Conservation (phyloP, 352 stramenopile genomes). For the Aphanomyces stellatus region DNA sequence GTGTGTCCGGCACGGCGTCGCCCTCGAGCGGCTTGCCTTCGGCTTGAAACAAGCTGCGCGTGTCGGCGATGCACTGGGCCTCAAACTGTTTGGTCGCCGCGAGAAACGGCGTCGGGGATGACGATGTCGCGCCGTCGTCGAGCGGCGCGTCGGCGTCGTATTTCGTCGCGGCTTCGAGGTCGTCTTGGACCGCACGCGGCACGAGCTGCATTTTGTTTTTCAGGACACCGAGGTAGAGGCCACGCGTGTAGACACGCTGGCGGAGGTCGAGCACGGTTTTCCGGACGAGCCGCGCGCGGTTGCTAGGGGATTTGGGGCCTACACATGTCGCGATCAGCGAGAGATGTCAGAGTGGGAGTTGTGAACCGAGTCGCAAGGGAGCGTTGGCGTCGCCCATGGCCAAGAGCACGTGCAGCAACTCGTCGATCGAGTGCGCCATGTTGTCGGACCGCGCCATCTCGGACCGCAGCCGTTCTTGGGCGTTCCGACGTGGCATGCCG, state of each 20-base stretch:
- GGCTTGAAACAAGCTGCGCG: conserved; percentile 27
- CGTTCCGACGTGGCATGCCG: conserved; percentile 65
- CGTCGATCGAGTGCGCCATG: conserved; percentile 49
- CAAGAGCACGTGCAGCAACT: conserved; percentile 46
- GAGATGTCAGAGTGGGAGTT: background rate
- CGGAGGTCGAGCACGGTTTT: conserved; percentile 42
- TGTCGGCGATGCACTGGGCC: conserved; percentile 43
- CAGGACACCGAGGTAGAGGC: conserved; percentile 53
- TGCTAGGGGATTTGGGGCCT: background rate
- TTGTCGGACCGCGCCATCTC: conserved; percentile 75
- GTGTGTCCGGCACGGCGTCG: conserved; percentile 47
- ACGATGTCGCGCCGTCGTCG: conserved; percentile 31
- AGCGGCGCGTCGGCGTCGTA: conserved; percentile 27
- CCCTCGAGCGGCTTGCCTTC: conserved; percentile 59
- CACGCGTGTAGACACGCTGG: conserved; percentile 46
- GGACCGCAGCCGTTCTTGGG: conserved; percentile 76
- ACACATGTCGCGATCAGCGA: too few relatives aligned
- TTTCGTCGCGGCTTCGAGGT: conserved; percentile 5
- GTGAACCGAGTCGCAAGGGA: background rate
- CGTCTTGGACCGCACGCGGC: conserved; percentile 28
- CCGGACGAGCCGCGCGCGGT: conserved; percentile 27
- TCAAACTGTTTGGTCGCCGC: conserved; percentile 49
- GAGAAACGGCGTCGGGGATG: conserved; percentile 34
- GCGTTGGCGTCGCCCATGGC: conserved; percentile 26
- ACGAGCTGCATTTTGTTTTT: conserved; percentile 44